Percentiles rank a stretch among this genome's conserved stretches.
These are phyloP conservation scores for Raphanus raphanistrum DNA, from an alignment of 345 rosid genomes.

Conservation along the genomic window DNA sequence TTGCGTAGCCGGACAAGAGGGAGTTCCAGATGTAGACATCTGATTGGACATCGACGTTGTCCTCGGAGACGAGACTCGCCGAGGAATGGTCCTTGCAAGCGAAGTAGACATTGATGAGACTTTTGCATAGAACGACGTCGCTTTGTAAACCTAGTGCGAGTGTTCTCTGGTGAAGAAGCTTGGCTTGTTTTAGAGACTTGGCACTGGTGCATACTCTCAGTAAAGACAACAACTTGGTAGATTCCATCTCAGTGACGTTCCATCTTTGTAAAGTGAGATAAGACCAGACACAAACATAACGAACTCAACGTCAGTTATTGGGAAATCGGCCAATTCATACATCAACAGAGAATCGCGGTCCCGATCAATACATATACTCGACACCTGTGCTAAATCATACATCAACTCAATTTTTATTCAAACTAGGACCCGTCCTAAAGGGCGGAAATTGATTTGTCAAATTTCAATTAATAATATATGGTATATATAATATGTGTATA, in stretches of 20 bases:
- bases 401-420: too few relatives aligned
- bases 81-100: constrained; percentile 44
- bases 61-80: constrained; percentile 49
- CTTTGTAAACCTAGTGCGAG: constrained; percentile 47
- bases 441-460: too few relatives aligned
- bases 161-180: constrained; percentile 57
- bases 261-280: not conserved
- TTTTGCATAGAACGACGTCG: constrained; percentile 50
- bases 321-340: too few relatives aligned
- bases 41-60: constrained; percentile 35
- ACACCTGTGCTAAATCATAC: too few relatives aligned
- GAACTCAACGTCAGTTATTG: not conserved
- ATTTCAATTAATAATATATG: too few relatives aligned
- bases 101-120: constrained; percentile 59
- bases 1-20: constrained; percentile 55
- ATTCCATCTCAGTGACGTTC: constrained; percentile 38
- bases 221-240: constrained; percentile 38
- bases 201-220: constrained; percentile 39
- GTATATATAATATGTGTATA: too few relatives aligned
- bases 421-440: too few relatives aligned
- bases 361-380: too few relatives aligned
- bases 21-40: constrained; percentile 66
- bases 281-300: not conserved
- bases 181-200: constrained; percentile 44
- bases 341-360: too few relatives aligned